Evolutionary conservation across 2,329 filamentous ascomycete species (phyloP), one percentile per base, ranked within the genome.

Genomic region (Nectriaceae sp.): DNA sequence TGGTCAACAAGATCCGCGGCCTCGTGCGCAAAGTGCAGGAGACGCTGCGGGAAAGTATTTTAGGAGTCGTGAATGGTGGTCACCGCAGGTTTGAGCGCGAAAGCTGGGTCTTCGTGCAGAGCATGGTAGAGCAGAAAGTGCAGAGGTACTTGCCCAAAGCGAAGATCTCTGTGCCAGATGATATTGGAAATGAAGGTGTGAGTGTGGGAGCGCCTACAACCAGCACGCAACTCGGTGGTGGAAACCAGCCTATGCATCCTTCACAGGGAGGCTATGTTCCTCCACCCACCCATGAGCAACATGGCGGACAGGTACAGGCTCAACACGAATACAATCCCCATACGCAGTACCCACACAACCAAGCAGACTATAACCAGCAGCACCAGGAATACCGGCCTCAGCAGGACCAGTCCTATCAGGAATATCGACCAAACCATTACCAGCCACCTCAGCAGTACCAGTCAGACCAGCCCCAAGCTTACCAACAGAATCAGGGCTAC

Each of bases 41-140:
- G 57, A 73, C 66, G 8, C 58, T 76, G 15, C 72, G 73, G 2
- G 69, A 74, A 62, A 69, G 70, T 44, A 73, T 76, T 33, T 53
- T 76, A 5, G 70, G 65, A 0, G 65, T 75, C 1, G 73, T 76
- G 18, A 76, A 74, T 46, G 73, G 73, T 5, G 73, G 73, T 0
- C 73, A 76, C 42, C 72, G 73, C 60, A 75, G 72, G 62, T 74
- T 76, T 44, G 73, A 76, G 65, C 64, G 65, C 16, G 59, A 72
- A 54, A 75, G 71, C 50, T 76, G 73, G 73, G 57, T 73, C 5
- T 75, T 75, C 54, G 73, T 76, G 47, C 73, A 76, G 55, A 66
- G 64, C 11, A 74, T 70, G 47, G 73, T 76, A 16, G 71, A 76
- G 63, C 56, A 66, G 37, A 75, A 75, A 65, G 72, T 76, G 37